Evolutionary conservation across 1,284 basidiomycete genomes (phyloP), one percentile per base, ranked within the genome.

Genomic region (Stygiomarasmius scandens): DNA sequence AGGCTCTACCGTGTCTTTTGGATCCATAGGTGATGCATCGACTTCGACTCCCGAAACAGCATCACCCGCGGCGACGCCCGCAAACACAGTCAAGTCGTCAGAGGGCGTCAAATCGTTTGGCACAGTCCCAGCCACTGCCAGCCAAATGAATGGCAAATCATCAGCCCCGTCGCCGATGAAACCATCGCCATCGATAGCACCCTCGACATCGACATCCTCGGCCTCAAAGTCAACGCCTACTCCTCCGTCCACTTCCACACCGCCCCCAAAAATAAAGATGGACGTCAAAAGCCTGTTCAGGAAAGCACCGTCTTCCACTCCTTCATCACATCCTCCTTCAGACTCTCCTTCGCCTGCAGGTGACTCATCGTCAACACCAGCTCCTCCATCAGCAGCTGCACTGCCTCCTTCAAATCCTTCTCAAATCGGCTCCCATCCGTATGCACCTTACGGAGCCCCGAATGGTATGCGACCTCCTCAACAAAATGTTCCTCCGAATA

Each of bases 91-190:
- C 75, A 75, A 82, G 25, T 38, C 55, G 58, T 19, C 54, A 55
- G 89, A 92, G 67, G 83, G 78, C 61, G 87, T 93, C 66, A 91
- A 87, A 72, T 83, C 89, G 41, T 94, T 94, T 71, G 91, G 92
- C 66, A 80, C 87, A 20, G 84, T 93, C 47, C 83, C 82, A 51
- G 85, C 83, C 52, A 73, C 77, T 5, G 61, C 71, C 23, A 71
- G 73, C 55, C 78, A 81, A 69, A 73, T 80, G 54, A 87, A 87
- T 71, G 85, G 85, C 60, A 87, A 86, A 71, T 65, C 71, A 46
- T 72, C 75, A 19, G 71, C 75, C 59, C 72, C 44, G 8, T 38
- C 55, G 25, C 48, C 77, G 25, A 70, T 78, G 45, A 68, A 72
- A 59, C 59, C 73, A 62, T 29, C 72, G 48, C 53, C 70, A 46